Conservation (phyloP, 352 stramenopile species). For the Phytophthora quininea region DNA sequence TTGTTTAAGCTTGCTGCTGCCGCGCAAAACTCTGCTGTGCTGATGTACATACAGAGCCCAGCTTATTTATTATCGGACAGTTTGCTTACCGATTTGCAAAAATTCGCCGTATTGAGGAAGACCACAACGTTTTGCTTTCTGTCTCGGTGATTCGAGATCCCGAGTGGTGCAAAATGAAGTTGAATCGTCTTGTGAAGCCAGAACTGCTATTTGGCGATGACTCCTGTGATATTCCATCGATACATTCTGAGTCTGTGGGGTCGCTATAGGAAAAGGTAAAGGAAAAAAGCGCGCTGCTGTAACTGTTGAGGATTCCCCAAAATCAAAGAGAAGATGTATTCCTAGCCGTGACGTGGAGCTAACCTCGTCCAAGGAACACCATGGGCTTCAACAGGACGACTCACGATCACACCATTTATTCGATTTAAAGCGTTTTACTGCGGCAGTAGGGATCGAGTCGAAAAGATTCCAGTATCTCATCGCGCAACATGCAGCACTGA, state of each 20-base stretch:
- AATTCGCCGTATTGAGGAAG: constrained; percentile 45
- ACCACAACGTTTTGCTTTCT: constrained; percentile 68
- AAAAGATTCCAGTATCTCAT: constrained; percentile 53
- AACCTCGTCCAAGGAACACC: not conserved
- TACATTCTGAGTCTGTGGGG: not conserved
- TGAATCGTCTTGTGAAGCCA: constrained; percentile 53
- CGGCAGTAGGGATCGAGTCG: constrained; percentile 44
- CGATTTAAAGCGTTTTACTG: constrained; percentile 58
- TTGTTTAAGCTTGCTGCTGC: constrained; percentile 25
- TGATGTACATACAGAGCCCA: constrained; percentile 28
- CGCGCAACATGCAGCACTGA: constrained; percentile 43
- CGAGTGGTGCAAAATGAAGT: constrained; percentile 41
- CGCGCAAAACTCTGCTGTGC: constrained; percentile 20
- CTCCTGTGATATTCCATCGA: not conserved
- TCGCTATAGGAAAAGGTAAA: constrained; percentile 20
- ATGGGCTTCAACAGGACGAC: constrained; percentile 40
- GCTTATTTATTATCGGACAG: constrained; percentile 37
- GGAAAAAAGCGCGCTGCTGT: constrained; percentile 27
- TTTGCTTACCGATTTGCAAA: constrained; percentile 50
- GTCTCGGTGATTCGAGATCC: constrained; percentile 53
- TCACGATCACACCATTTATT: constrained; percentile 40
- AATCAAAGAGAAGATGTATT: constrained; percentile 19
- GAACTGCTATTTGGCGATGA: constrained; percentile 47
- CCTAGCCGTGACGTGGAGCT: not conserved
- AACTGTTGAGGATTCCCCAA: not conserved